Conservation (phyloP, 2,329 filamentous ascomycete genomes). For the Aspergillus sp. region DNA sequence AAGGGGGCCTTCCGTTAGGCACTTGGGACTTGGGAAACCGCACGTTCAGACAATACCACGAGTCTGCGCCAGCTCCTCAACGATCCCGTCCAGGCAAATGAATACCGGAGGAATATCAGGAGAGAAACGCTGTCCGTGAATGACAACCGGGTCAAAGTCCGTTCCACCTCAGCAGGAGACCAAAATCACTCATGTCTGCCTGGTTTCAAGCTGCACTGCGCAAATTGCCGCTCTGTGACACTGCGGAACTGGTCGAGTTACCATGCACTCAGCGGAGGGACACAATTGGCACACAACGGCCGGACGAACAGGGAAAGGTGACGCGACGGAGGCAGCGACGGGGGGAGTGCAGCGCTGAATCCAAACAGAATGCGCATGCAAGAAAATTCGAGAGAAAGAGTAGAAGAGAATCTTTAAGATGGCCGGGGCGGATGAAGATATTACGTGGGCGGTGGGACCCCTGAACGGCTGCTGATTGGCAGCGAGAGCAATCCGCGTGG, state of each 20-base stretch:
- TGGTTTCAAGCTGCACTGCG: background rate
- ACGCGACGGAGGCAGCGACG: background rate
- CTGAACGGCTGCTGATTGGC: too few species aligned
- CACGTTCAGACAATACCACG: background rate
- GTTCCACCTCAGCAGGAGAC: slow-evolving; percentile 9
- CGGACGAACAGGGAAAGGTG: background rate
- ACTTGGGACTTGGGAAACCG: background rate
- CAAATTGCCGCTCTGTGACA: background rate
- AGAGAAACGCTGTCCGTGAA: background rate
- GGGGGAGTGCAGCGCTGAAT: too few species aligned
- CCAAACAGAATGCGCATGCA: too few species aligned
- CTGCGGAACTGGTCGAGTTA: background rate
- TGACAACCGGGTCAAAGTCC: background rate
- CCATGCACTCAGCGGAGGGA: too few species aligned
- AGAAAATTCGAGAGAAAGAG: too few species aligned
- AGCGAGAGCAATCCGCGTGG: too few species aligned
- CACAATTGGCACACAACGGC: too few species aligned
- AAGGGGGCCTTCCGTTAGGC: slow-evolving; percentile 7
- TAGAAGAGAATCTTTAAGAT: too few species aligned
- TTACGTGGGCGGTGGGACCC: too few species aligned
- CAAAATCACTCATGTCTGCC: slow-evolving; percentile 11
- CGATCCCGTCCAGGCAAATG: background rate
- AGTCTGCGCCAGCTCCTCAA: slow-evolving; percentile 13
- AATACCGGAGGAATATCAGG: too few species aligned
- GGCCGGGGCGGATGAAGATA: too few species aligned